phyloP scores from a whole-genome alignment of 2,329 filamentous ascomycete genomes.

The Cytospora schulzeri region DNA sequence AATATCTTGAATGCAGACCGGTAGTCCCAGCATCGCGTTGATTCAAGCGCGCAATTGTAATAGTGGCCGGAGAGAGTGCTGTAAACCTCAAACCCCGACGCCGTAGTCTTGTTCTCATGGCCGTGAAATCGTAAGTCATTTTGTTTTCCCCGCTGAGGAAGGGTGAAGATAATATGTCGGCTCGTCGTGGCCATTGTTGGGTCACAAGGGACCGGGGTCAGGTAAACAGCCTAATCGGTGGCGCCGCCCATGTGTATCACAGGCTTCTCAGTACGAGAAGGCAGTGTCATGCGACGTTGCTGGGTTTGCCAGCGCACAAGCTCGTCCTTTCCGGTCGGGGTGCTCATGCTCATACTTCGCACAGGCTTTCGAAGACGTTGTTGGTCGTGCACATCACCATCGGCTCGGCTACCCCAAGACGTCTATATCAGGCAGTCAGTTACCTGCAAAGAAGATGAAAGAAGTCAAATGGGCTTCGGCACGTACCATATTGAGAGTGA shows the following conservation, averaged over 20 bases:
- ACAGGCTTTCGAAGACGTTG: constrained; percentile 62
- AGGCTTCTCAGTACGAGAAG: constrained; percentile 30
- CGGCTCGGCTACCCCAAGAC: constrained; percentile 91
- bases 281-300: constrained; percentile 42
- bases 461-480: background rate
- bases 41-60: constrained; percentile 11
- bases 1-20: background rate
- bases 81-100: constrained; percentile 28
- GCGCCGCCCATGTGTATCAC: constrained; percentile 16
- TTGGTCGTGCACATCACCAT: constrained; percentile 82
- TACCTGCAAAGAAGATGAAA: background rate
- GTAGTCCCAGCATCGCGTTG: constrained; percentile 5
- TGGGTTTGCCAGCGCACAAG: constrained; percentile 50
- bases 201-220: background rate
- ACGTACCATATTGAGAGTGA: constrained; percentile 81
- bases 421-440: constrained; percentile 59
- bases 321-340: constrained; percentile 45
- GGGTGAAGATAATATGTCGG: background rate
- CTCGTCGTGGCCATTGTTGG: background rate
- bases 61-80: constrained; percentile 25
- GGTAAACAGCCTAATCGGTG: background rate
- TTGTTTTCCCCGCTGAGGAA: background rate
- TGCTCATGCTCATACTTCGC: constrained; percentile 45
- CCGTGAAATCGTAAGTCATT: constrained; percentile 29
- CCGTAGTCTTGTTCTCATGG: constrained; percentile 28